A percentile compares a stretch with the other conserved stretches of the same genome.
phyloP scores from a whole-genome alignment of 805 yeast genomes.

The Candida anglica region DNA sequence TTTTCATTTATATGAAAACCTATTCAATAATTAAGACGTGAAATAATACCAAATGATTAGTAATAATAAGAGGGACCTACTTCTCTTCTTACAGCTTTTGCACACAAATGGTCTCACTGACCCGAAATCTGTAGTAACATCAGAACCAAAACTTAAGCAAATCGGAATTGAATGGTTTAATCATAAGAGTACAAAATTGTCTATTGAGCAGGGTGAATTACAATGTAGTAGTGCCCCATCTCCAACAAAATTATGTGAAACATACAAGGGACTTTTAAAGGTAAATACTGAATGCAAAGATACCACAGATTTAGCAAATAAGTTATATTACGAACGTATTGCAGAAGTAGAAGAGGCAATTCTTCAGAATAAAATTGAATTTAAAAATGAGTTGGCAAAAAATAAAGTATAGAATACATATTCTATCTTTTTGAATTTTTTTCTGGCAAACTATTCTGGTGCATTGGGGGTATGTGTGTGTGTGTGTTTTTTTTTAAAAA shows the following conservation, averaged over 20 bases:
- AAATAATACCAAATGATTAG: constrained; percentile 2
- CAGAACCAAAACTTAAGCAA: constrained; percentile 15
- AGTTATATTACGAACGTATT: constrained; percentile 26
- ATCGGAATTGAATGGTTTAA: constrained; percentile 26
- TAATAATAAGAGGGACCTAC: constrained; percentile 23
- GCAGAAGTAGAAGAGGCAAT: constrained; percentile 27
- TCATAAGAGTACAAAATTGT: constrained; percentile 23
- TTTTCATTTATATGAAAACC: too few species aligned
- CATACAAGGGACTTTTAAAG: constrained; percentile 26
- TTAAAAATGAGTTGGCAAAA: constrained; percentile 10
- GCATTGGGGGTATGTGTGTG: too few species aligned
- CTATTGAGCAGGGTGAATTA: constrained; percentile 14
- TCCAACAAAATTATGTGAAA: constrained; percentile 12
- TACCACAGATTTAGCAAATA: constrained; percentile 39
- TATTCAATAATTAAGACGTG: too few species aligned
- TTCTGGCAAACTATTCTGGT: too few species aligned
- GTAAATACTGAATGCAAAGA: constrained; percentile 18
- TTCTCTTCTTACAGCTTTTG: constrained; percentile 34
- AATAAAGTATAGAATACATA: background rate
- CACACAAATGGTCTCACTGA: constrained; percentile 28
- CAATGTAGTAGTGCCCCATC: constrained; percentile 11
- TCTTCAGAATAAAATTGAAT: constrained; percentile 18
- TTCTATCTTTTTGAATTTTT: too few species aligned
- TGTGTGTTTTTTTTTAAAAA: too few species aligned
- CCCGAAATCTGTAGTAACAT: constrained; percentile 12